These are phyloP conservation scores for Fusarium torulosum DNA, from an alignment of 2,329 filamentous ascomycete genomes.

Conservation along the genomic window DNA sequence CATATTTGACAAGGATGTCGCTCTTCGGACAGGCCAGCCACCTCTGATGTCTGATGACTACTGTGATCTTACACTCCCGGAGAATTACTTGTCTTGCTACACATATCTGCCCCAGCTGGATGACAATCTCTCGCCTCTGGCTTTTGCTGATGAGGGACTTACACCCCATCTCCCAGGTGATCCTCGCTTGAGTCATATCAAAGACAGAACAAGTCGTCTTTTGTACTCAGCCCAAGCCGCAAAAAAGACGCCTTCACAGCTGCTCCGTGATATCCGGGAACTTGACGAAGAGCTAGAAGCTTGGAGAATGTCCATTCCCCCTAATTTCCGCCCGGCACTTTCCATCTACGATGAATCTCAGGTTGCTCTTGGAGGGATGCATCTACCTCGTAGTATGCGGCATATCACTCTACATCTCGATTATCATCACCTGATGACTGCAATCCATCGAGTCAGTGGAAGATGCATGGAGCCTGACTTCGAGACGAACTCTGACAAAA, in stretches of 20 bases:
- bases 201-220: conserved; percentile 61
- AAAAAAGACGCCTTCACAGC: conserved; percentile 65
- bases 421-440: conserved; percentile 67
- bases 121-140: not conserved
- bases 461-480: conserved; percentile 54
- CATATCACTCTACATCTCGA: conserved; percentile 64
- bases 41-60: conserved; percentile 61
- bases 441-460: conserved; percentile 67
- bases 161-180: conserved; percentile 60
- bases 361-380: conserved; percentile 47
- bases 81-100: conserved; percentile 46
- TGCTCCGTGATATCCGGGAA: conserved; percentile 67
- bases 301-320: conserved; percentile 65
- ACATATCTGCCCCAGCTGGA: conserved; percentile 24
- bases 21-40: conserved; percentile 65
- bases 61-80: conserved; percentile 47
- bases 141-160: conserved; percentile 9
- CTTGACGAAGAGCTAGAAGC: conserved; percentile 68
- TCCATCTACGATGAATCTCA: conserved; percentile 51
- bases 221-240: conserved; percentile 64
- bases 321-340: conserved; percentile 60
- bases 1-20: conserved; percentile 67
- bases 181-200: conserved; percentile 63
- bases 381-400: conserved; percentile 58
- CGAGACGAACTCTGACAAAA: conserved; percentile 19